Conservation (phyloP, 2,329 filamentous ascomycete genomes). For the Aspergillus sp. region DNA sequence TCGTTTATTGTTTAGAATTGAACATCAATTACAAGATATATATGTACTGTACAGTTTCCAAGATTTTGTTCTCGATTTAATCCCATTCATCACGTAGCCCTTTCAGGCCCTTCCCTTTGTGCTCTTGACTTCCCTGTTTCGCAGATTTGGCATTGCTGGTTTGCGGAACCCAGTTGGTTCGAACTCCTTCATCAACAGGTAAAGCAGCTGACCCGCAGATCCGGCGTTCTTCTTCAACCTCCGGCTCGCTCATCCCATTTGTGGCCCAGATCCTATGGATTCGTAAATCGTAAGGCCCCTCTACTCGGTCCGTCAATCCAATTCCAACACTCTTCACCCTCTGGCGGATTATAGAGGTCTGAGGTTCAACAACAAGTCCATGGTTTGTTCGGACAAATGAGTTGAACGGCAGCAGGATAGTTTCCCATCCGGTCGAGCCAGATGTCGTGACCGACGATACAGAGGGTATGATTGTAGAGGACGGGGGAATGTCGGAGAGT, state of each 20-base stretch:
- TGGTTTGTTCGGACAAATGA: constrained; percentile 96
- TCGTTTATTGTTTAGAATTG: background rate
- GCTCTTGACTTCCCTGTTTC: constrained; percentile 14
- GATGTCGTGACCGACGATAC: constrained; percentile 49
- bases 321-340: constrained; percentile 84
- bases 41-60: constrained; percentile 15
- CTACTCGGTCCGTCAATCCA: constrained; percentile 82
- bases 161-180: constrained; percentile 26
- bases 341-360: constrained; percentile 82
- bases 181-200: constrained; percentile 36
- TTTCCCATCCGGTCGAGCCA: constrained; percentile 87
- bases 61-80: constrained; percentile 6
- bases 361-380: constrained; percentile 87
- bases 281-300: constrained; percentile 83
- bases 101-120: constrained; percentile 35
- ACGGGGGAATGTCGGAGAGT: constrained; percentile 39
- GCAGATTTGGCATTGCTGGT: constrained; percentile 5
- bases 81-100: constrained; percentile 38
- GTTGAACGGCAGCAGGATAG: constrained; percentile 83
- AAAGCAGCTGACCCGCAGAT: constrained; percentile 43
- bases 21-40: background rate
- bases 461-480: constrained; percentile 35
- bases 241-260: constrained; percentile 57
- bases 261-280: constrained; percentile 91
- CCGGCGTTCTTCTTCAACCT: constrained; percentile 41